phyloP scores from a whole-genome alignment of 2,329 filamentous ascomycete genomes.

The Paecilomyces niveus region DNA sequence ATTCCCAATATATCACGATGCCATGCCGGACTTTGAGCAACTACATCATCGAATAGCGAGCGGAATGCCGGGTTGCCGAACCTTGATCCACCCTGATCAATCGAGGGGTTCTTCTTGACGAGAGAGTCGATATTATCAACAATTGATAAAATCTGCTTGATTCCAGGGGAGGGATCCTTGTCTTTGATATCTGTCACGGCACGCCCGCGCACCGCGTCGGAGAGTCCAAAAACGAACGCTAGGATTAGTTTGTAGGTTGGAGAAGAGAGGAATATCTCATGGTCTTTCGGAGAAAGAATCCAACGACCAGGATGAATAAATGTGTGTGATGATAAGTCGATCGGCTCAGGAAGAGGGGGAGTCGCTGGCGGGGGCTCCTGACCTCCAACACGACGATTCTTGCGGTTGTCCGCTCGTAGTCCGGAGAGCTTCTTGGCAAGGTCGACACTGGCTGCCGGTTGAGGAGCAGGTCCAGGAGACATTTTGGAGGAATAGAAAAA shows the following conservation, averaged over 20 bases:
- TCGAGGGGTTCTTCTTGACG: conserved; percentile 63
- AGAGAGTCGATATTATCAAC: conserved; percentile 63
- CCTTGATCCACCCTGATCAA: conserved; percentile 79
- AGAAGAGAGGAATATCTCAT: conserved; percentile 72
- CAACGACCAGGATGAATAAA: conserved; percentile 66
- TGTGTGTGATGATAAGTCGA: conserved; percentile 51
- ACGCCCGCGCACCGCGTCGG: conserved; percentile 65
- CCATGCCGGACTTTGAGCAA: conserved; percentile 32
- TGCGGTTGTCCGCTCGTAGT: conserved; percentile 27
- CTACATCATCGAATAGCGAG: conserved; percentile 58
- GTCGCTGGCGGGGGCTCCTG: conserved; percentile 63
- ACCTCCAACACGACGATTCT: conserved; percentile 17
- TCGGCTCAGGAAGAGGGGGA: conserved; percentile 62
- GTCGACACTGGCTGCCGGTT: conserved; percentile 21
- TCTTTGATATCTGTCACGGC: conserved; percentile 20
- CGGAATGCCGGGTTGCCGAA: conserved; percentile 95
- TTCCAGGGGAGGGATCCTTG: conserved; percentile 45
- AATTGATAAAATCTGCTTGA: conserved; percentile 61
- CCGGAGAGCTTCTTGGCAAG: conserved; percentile 34
- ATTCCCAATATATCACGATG: conserved; percentile 35
- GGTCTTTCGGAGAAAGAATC: conserved; percentile 75
- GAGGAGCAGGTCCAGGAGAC: conserved; percentile 4
- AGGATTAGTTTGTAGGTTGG: conserved; percentile 68
- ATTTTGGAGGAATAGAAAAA: not conserved
- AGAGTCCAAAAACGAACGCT: conserved; percentile 78